Conservation (phyloP, 208 protist species). For the Polymyxa betae region DNA sequence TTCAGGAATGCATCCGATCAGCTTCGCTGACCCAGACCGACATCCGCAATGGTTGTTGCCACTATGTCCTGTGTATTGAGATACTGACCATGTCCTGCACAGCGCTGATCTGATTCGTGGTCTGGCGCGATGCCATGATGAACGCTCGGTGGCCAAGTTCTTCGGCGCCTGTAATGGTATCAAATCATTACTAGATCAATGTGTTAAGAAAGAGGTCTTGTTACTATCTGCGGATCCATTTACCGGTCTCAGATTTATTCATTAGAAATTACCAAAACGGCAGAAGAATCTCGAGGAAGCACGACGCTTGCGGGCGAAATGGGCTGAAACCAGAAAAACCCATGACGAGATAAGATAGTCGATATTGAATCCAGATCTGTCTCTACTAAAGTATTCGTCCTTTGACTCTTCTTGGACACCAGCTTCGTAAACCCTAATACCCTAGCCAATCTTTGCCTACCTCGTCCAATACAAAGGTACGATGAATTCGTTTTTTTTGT, state of each 20-base stretch:
- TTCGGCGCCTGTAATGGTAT: conserved; percentile 43
- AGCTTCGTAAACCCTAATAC: too few species aligned
- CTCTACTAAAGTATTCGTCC: too few species aligned
- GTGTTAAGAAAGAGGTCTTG: not conserved
- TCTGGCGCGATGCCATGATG: not conserved
- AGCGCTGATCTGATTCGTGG: conserved; percentile 5
- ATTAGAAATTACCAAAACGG: not conserved
- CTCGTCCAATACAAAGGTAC: too few species aligned
- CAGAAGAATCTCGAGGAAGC: not conserved
- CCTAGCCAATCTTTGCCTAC: too few species aligned
- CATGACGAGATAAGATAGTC: not conserved
- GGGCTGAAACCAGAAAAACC: not conserved
- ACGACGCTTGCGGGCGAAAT: not conserved
- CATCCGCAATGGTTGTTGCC: not conserved
- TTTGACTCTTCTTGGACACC: too few species aligned
- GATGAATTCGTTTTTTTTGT: too few species aligned
- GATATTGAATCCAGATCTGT: conserved; percentile 1
- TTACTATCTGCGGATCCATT: not conserved
- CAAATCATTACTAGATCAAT: conserved; percentile 21
- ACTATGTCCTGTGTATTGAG: not conserved
- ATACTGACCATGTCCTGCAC: not conserved
- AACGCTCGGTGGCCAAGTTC: conserved; percentile 11
- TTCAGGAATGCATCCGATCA: not conserved
- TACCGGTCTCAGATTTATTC: not conserved
- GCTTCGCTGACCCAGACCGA: not conserved